These are phyloP conservation scores for Pseudocercospora crystallina DNA, from an alignment of 2,329 filamentous ascomycete species.

Conservation along the genomic window DNA sequence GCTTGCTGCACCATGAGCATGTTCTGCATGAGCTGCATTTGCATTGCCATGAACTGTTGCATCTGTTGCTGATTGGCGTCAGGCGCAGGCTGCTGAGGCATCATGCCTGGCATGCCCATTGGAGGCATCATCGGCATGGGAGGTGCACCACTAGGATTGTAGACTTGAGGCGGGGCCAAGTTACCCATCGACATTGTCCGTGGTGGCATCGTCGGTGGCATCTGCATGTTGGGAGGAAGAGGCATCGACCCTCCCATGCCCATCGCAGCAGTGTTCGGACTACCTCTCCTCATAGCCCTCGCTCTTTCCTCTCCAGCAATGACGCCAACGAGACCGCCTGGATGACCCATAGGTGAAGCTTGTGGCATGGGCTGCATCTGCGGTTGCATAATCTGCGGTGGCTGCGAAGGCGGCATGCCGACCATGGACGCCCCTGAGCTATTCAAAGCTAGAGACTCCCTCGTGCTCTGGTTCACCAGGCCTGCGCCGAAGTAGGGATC, in stretches of 20 bases:
- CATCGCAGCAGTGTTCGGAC: slow-evolving; percentile 58
- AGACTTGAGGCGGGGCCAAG: slow-evolving; percentile 27
- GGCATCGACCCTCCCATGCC: slow-evolving; percentile 25
- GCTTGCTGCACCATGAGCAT: slow-evolving; percentile 40
- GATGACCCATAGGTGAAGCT: slow-evolving; percentile 48
- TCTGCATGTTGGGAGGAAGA: slow-evolving; percentile 34
- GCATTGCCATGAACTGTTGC: slow-evolving; percentile 41
- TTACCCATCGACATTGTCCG: slow-evolving; percentile 38
- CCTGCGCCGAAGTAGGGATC: slow-evolving; percentile 83
- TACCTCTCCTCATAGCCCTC: slow-evolving; percentile 74
- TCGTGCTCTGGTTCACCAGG: slow-evolving; percentile 67
- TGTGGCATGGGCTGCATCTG: slow-evolving; percentile 21
- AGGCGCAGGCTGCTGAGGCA: slow-evolving; percentile 23
- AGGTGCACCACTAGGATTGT: slow-evolving; percentile 25
- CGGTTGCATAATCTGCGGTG: slow-evolving; percentile 14
- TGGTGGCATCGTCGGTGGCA: slow-evolving; percentile 27
- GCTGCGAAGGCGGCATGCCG: slow-evolving; percentile 33
- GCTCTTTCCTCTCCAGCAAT: slow-evolving; percentile 83
- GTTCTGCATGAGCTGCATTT: slow-evolving; percentile 41
- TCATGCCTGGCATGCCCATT: slow-evolving; percentile 29
- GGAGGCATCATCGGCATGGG: slow-evolving; percentile 29
- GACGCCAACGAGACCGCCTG: slow-evolving; percentile 80
- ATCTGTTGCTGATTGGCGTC: slow-evolving; percentile 33
- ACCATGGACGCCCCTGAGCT: slow-evolving; percentile 42
- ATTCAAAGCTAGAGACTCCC: slow-evolving; percentile 70